Evolutionary conservation across 805 yeast species (phyloP), one percentile per base, ranked within the genome.

Genomic region (Saccharomyces mikatae): DNA sequence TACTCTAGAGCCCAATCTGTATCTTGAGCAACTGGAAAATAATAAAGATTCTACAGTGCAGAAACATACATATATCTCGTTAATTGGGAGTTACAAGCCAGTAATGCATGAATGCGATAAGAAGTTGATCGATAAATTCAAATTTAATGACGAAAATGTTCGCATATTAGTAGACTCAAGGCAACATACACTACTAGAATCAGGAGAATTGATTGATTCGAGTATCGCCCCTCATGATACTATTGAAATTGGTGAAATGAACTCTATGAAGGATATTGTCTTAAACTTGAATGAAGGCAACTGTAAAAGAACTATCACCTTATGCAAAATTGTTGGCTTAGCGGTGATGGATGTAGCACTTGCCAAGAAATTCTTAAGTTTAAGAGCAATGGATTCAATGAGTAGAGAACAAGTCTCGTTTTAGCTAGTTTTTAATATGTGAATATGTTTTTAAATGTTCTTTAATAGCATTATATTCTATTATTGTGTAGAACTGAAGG

Each of bases 51-150:
- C 28, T 14, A 47, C 53, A 4, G 62, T 60, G 29, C 67, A 73
- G 31, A 22, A 50, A 9, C 59, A 54, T 31, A 60, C 64, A 26
- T 84, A 76, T 64, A 76, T 84, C 48, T 78, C 83, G 14, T 69
- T 83, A 31, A 83, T 84, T 61, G 89, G 89, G 0, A 80, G 86
- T 21, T 84, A 83, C 64, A 81, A 82, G 64, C 87, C 87, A 13
- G 77, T 78, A 56, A 83, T 84, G 89, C 73, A 73, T 44, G 89
- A 84, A 66, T 76, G 82, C 52, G 86, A 82, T 56, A 69, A 68
- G 27, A 67, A 70, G 1, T 68, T 78, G 44, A 69, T 80, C 10
- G 60, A 63, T 3, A 53, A 60, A 27, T 64, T 75, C 54, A 65
- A 76, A 17, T 56, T 58, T 8, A 17, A 17, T 6, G 24, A 17